Conservation (phyloP, 768 basidiomycete species). For the Grammothele lineata region DNA sequence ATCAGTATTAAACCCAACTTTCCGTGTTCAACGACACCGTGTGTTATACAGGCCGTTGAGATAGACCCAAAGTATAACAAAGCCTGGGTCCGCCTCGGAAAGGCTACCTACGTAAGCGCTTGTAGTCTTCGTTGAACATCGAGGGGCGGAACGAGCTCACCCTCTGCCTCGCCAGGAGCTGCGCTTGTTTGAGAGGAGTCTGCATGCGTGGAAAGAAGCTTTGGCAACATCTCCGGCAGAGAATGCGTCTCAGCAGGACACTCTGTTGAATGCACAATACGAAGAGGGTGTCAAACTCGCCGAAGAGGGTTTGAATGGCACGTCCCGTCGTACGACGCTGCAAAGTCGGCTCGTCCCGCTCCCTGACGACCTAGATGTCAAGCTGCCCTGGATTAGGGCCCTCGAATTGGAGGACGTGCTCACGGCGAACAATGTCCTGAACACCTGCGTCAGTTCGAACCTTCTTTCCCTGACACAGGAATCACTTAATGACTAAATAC, state of each 20-base stretch:
- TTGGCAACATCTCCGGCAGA: slow-evolving; percentile 7
- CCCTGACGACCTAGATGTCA: background rate
- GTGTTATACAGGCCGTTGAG: slow-evolving; percentile 16
- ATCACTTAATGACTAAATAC: too few species aligned
- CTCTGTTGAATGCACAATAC: slow-evolving; percentile 19
- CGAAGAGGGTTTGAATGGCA: slow-evolving; percentile 1
- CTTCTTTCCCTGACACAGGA: too few species aligned
- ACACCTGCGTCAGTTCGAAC: slow-evolving; percentile 7
- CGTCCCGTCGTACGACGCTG: background rate
- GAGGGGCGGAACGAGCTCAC: background rate
- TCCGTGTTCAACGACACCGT: too few species aligned
- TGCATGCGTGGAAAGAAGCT: slow-evolving; percentile 15
- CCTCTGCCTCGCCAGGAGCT: slow-evolving; percentile 9
- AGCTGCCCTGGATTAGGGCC: slow-evolving; percentile 20
- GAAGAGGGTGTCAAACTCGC: slow-evolving; percentile 13
- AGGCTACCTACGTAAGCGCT: slow-evolving; percentile 13
- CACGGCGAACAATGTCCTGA: slow-evolving; percentile 8
- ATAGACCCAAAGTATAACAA: slow-evolving; percentile 21
- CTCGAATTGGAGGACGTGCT: slow-evolving; percentile 15
- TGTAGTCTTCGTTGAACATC: background rate
- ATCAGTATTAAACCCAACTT: too few species aligned
- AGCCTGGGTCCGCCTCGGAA: slow-evolving; percentile 22
- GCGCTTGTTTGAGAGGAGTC: slow-evolving; percentile 5
- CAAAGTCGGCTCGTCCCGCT: background rate
- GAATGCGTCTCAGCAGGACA: slow-evolving; percentile 9